Conservation (phyloP, 306 rosid species). For the Quercus engelmannii region DNA sequence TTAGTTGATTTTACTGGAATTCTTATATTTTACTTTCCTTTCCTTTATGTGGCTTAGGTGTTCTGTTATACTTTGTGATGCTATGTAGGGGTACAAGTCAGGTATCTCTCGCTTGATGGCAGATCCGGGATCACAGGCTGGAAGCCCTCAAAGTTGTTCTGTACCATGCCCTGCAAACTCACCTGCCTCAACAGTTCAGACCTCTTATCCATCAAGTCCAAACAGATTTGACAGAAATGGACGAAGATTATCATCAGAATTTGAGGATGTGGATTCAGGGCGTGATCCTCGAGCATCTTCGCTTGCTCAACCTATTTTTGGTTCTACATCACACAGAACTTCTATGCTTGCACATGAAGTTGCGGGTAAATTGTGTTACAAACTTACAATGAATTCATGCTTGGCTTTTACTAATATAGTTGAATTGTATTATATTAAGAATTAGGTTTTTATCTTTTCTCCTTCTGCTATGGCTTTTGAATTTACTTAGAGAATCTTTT, state of each 20-base stretch:
- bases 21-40: not conserved
- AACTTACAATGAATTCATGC: not conserved
- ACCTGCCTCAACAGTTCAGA: constrained; percentile 34
- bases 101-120: constrained; percentile 39
- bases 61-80: constrained; percentile 21
- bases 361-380: constrained; percentile 33
- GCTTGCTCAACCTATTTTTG: constrained; percentile 26
- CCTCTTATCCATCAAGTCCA: constrained; percentile 37
- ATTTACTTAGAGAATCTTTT: not conserved
- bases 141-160: constrained; percentile 38
- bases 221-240: constrained; percentile 34
- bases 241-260: constrained; percentile 25
- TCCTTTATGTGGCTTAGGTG: constrained; percentile 13
- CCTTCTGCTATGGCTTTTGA: not conserved
- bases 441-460: not conserved
- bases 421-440: not conserved
- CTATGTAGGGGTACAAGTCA: constrained; percentile 52
- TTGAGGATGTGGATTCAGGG: constrained; percentile 44
- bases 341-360: constrained; percentile 32
- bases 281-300: constrained; percentile 31
- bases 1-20: constrained; percentile 1
- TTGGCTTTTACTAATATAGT: not conserved
- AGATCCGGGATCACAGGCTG: constrained; percentile 41
- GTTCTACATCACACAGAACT: constrained; percentile 24
- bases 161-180: constrained; percentile 32